Percentiles rank a stretch among this genome's conserved stretches.
These are phyloP conservation scores for Ochetophila trinervis DNA, from an alignment of 306 rosid species.

Conservation along the genomic window DNA sequence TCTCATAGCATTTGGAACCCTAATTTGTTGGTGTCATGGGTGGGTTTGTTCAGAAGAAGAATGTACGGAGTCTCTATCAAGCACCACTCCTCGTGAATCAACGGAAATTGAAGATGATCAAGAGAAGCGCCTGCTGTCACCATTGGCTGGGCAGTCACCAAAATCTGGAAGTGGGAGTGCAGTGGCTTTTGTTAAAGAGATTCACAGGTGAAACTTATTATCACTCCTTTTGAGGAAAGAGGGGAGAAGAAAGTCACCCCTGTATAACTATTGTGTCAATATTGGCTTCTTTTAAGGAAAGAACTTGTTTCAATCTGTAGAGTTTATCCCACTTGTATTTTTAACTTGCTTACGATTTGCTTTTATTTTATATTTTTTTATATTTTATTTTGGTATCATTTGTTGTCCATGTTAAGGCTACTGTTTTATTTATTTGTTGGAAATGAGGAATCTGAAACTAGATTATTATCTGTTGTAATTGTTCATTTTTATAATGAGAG, in stretches of 20 bases:
- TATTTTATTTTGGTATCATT: not conserved
- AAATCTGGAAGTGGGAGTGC: constrained; percentile 35
- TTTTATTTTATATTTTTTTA: not conserved
- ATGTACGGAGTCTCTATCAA: constrained; percentile 47
- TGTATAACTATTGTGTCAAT: not conserved
- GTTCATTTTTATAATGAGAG: not conserved
- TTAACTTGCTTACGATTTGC: not conserved
- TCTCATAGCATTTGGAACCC: constrained; percentile 17
- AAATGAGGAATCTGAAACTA: constrained; percentile 1
- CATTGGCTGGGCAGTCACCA: constrained; percentile 31
- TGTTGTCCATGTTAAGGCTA: not conserved
- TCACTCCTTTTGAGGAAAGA: not conserved
- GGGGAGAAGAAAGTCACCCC: not conserved
- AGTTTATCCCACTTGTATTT: constrained; percentile 3
- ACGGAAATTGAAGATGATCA: constrained; percentile 57
- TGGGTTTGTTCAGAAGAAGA: constrained; percentile 57
- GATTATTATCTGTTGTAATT: constrained; percentile 8
- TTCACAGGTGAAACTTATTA: constrained; percentile 27
- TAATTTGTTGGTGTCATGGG: constrained; percentile 15
- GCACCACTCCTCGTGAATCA: constrained; percentile 41
- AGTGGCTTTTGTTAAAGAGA: constrained; percentile 55
- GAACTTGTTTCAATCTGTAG: constrained; percentile 4
- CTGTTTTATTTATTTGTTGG: not conserved
- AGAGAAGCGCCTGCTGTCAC: constrained; percentile 60
- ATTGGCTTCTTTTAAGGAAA: constrained; percentile 2